A percentile compares a stretch with the other conserved stretches of the same genome.
Conservation (phyloP, 257 asterid species). For the Solanum verrucosum region DNA sequence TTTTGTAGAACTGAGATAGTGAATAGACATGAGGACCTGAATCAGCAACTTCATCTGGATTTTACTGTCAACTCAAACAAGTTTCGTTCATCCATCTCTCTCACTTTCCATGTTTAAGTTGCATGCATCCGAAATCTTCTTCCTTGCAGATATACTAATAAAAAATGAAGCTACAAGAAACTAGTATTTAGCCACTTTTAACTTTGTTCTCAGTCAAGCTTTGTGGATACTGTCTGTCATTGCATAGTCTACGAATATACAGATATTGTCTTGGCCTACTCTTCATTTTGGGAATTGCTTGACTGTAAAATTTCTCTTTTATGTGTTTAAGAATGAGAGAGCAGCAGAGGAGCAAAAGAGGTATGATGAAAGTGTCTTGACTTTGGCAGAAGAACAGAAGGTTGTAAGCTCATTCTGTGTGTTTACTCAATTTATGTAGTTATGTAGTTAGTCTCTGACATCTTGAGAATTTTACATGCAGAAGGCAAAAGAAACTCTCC, state of each 20-base stretch:
- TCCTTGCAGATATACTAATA: neutral
- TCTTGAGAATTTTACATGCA: conserved; percentile 17
- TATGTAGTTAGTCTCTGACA: neutral
- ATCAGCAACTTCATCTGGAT: neutral
- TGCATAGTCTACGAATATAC: neutral
- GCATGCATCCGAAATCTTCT: neutral
- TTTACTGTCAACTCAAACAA: neutral
- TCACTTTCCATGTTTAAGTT: neutral
- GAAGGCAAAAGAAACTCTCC: conserved; percentile 51
- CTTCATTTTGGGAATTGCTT: neutral
- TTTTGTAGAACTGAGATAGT: neutral
- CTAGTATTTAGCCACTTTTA: neutral
- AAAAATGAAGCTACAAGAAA: neutral
- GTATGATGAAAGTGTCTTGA: conserved; percentile 35
- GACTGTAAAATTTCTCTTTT: conserved; percentile 9
- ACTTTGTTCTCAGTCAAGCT: neutral
- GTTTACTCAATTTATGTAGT: neutral
- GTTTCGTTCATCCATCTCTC: neutral
- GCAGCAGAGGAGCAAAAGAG: conserved; percentile 59
- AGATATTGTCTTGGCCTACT: neutral
- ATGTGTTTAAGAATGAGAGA: conserved; percentile 36
- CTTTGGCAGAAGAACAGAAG: conserved; percentile 67
- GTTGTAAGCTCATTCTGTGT: conserved; percentile 15
- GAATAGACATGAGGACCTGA: neutral
- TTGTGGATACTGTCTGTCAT: neutral